Percentiles rank a stretch among this genome's conserved stretches.
phyloP scores from a whole-genome alignment of 2,329 filamentous ascomycete genomes.

The Tothia fuscella region DNA sequence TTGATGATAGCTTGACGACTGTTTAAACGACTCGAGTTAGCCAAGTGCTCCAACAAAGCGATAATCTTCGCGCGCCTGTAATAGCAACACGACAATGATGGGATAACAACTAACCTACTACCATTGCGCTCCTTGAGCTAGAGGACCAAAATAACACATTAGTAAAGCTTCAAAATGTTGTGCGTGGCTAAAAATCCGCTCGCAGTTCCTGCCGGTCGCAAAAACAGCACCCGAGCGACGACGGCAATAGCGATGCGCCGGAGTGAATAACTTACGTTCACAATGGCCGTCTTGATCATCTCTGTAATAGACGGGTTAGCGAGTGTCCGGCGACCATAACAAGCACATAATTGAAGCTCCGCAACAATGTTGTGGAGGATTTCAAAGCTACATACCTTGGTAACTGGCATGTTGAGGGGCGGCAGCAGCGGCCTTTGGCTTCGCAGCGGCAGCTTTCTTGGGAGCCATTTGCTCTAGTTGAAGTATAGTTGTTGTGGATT shows the following conservation, averaged over 20 bases:
- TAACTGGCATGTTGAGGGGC: constrained; percentile 50
- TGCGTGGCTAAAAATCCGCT: not conserved
- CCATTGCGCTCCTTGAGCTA: constrained; percentile 61
- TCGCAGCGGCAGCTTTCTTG: constrained; percentile 47
- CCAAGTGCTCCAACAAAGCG: not conserved
- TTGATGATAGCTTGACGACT: constrained; percentile 65
- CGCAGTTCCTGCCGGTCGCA: constrained; percentile 1
- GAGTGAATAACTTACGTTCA: constrained; percentile 51
- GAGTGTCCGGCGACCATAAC: constrained; percentile 40
- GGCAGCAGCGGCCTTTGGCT: constrained; percentile 42
- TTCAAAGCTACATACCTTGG: constrained; percentile 42
- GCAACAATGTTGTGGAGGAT: constrained; percentile 33
- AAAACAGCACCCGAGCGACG: constrained; percentile 2
- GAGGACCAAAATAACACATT: constrained; percentile 32
- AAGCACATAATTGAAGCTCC: constrained; percentile 23
- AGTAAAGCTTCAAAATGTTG: constrained; percentile 24
- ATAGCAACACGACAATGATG: not conserved
- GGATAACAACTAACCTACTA: constrained; percentile 46
- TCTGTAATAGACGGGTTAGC: constrained; percentile 44
- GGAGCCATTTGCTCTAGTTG: constrained; percentile 45
- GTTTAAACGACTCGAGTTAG: too few relatives aligned
- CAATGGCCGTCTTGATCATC: constrained; percentile 62
- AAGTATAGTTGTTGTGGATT: constrained; percentile 1
- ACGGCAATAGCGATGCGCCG: constrained; percentile 29
- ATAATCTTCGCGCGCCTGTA: not conserved